Conservation (phyloP, 768 basidiomycete genomes). For the Phanerochaete sordida region DNA sequence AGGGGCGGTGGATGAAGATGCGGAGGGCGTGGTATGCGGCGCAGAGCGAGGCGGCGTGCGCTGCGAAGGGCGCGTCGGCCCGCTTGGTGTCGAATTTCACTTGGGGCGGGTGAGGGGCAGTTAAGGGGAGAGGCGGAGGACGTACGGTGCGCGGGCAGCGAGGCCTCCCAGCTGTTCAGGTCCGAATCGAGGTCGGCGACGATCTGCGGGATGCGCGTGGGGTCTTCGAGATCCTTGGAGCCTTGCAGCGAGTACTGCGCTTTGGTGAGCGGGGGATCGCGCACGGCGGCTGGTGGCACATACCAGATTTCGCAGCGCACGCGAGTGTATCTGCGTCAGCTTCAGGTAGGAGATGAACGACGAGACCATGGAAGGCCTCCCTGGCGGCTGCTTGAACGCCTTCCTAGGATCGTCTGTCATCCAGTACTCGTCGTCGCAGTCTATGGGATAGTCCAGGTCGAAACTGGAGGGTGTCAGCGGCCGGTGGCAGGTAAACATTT, state of each 20-base stretch:
- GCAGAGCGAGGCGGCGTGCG: slow-evolving; percentile 58
- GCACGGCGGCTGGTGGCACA: slow-evolving; percentile 20
- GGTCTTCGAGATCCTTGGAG: slow-evolving; percentile 31
- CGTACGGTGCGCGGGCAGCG: slow-evolving; percentile 52
- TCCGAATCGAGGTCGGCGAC: slow-evolving; percentile 63
- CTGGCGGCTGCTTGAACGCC: slow-evolving; percentile 61
- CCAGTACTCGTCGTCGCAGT: slow-evolving; percentile 38
- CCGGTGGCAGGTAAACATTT: neutral
- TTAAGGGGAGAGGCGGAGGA: no score
- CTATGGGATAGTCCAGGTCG: slow-evolving; percentile 68
- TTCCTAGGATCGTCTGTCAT: slow-evolving; percentile 30
- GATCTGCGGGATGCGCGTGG: slow-evolving; percentile 42
- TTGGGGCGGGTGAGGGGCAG: no score
- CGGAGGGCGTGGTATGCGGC: slow-evolving; percentile 56
- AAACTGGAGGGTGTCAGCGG: no score
- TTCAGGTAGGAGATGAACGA: slow-evolving; percentile 59
- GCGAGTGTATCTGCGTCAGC: slow-evolving; percentile 61
- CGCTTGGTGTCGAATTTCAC: no score
- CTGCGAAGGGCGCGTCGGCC: no score
- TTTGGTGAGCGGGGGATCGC: no score
- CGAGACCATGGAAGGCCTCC: slow-evolving; percentile 48
- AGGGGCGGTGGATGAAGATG: slow-evolving; percentile 51
- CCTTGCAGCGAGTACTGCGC: slow-evolving; percentile 44
- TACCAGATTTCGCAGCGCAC: slow-evolving; percentile 61
- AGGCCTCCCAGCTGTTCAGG: slow-evolving; percentile 57